A percentile compares a stretch with the other conserved stretches of the same genome.
Conservation (phyloP, 179 eudicot species). For the Carnegiea gigantea region DNA sequence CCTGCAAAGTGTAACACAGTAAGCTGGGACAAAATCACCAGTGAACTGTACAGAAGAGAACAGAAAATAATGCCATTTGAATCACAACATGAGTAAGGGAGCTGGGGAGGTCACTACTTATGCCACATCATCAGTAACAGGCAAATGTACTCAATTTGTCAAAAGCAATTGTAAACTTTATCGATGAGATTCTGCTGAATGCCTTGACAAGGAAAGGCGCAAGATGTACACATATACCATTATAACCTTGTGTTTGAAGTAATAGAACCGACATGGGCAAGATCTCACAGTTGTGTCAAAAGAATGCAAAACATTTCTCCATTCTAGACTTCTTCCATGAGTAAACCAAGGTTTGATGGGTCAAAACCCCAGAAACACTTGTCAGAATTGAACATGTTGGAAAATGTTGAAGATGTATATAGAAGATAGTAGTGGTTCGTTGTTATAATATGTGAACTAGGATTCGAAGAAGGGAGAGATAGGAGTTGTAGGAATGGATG, state of each 20-base stretch:
- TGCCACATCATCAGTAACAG: background rate
- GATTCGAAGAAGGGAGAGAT: too few relatives aligned
- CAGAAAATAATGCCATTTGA: background rate
- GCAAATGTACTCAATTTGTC: background rate
- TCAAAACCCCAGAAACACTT: background rate
- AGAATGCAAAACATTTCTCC: too few relatives aligned
- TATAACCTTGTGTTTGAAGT: background rate
- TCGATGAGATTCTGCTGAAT: background rate
- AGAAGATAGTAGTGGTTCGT: too few relatives aligned
- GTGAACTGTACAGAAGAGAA: background rate
- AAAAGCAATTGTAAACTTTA: background rate
- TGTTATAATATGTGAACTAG: too few relatives aligned
- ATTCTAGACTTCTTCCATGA: too few relatives aligned
- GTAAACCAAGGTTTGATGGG: background rate
- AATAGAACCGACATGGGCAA: background rate
- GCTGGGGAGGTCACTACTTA: background rate
- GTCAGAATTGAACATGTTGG: background rate
- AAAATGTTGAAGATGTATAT: too few relatives aligned
- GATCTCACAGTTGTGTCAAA: background rate
- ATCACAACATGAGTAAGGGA: background rate
- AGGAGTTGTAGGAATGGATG: too few relatives aligned
- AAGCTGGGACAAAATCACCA: constrained; percentile 5
- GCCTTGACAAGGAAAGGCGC: background rate
- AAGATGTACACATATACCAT: background rate
- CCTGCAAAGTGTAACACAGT: constrained; percentile 40